Evolutionary conservation across 2,329 filamentous ascomycete genomes (phyloP).

Genomic region (Epichloe sp.): DNA sequence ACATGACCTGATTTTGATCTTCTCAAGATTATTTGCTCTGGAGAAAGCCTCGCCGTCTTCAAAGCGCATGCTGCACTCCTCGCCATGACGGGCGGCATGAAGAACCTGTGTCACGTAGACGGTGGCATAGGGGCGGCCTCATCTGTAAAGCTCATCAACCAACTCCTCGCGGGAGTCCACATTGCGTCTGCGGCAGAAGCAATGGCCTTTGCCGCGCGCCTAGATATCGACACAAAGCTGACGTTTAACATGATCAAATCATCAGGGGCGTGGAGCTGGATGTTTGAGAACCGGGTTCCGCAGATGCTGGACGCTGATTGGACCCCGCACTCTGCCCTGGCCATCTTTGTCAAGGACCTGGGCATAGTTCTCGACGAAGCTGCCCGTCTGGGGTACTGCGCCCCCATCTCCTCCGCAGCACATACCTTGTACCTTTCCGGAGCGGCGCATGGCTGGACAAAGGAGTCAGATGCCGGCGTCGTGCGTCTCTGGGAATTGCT

Average conservation of each 20-base stretch:
- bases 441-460: constrained; percentile 17
- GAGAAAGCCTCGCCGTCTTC: constrained; percentile 10
- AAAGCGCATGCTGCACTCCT: constrained; percentile 14
- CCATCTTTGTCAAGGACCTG: constrained; percentile 23
- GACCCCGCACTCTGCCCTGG: constrained; percentile 21
- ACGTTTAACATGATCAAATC: constrained; percentile 33
- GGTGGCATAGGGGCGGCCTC: constrained; percentile 39
- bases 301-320: constrained; percentile 23
- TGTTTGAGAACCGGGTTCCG: constrained; percentile 23
- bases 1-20: neutral
- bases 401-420: constrained; percentile 17
- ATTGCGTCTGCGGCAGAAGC: constrained; percentile 42
- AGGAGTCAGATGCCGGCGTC: constrained; percentile 22
- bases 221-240: constrained; percentile 36
- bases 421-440: constrained; percentile 21
- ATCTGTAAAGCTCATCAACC: constrained; percentile 45
- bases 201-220: constrained; percentile 39
- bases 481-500: constrained; percentile 25
- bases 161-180: constrained; percentile 44
- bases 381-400: constrained; percentile 15
- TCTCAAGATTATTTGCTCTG: constrained; percentile 21
- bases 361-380: constrained; percentile 20
- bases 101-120: constrained; percentile 30
- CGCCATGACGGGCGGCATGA: constrained; percentile 18
- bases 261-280: constrained; percentile 22